A percentile compares a stretch with the other conserved stretches of the same genome.
Conservation (phyloP, 1,284 basidiomycete species). For the Entoloma clypeatum region DNA sequence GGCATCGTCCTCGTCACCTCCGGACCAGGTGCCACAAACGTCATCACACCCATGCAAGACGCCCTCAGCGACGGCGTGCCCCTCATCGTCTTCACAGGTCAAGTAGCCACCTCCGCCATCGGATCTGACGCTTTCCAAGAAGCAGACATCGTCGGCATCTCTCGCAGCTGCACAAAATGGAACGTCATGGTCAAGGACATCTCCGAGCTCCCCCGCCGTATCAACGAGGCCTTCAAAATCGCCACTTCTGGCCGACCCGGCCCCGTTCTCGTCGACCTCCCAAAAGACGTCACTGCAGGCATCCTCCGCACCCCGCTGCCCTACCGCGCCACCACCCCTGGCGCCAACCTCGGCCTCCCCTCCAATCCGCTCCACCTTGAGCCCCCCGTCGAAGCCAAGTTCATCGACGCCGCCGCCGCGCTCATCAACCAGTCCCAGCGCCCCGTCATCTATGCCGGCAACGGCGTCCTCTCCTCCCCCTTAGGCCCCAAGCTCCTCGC, state of each 20-base stretch:
- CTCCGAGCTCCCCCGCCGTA: conserved; percentile 87
- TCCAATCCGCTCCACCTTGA: conserved; percentile 65
- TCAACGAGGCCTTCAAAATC: conserved; percentile 99
- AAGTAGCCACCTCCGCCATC: conserved; percentile 97
- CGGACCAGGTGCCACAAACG: conserved; percentile 97
- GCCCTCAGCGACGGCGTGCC: conserved; percentile 94
- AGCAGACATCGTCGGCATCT: conserved; percentile 96
- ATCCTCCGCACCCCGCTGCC: conserved; percentile 87
- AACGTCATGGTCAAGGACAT: conserved; percentile 99
- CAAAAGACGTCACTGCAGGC: conserved; percentile 95
- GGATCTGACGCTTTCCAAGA: conserved; percentile 99
- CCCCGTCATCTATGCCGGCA: conserved; percentile 93
- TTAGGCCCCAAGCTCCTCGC: conserved; percentile 83
- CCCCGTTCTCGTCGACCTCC: conserved; percentile 95
- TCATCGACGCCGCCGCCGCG: conserved; percentile 81
- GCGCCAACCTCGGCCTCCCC: conserved; percentile 74
- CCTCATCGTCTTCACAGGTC: conserved; percentile 93
- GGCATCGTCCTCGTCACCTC: conserved; percentile 98
- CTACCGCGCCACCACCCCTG: conserved; percentile 85
- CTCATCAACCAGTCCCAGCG: conserved; percentile 91
- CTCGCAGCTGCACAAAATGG: conserved; percentile 97
- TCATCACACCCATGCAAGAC: conserved; percentile 97
- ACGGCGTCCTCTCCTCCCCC: conserved; percentile 83
- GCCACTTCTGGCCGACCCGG: conserved; percentile 96
- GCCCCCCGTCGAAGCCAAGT: conserved; percentile 58